Base-by-base conservation (phyloP, 2,329 filamentous ascomycete species). In the Talaromyces sp. region DNA sequence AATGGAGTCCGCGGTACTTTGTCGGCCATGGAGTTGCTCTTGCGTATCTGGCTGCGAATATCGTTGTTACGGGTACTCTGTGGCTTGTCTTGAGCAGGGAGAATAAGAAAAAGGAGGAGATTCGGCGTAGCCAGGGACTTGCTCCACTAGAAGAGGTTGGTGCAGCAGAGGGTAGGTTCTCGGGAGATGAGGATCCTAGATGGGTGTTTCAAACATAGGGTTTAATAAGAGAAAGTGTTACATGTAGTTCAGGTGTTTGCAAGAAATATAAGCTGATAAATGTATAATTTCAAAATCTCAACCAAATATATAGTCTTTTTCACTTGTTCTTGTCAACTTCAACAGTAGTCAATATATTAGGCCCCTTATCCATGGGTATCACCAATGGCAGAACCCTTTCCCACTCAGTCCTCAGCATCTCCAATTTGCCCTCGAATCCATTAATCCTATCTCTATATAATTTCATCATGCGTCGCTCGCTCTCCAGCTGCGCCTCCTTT, bases 21-120 rank as follows among this genome's bases (percentile, higher is more conserved):
- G 76, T 90, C 0, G 88, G 89, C 0, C 88, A 91, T 70, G 82
- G 82, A 0, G 83, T 90, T 66, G 86, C 87, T 0, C 68, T 90
- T 50, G 86, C 78, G 0, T 90, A 90, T 68, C 73, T 90, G 3
- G 67, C 82, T 1, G 81, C 78, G 0, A 89, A 89, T 61, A 74
- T 85, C 0, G 63, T 79, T 0, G 82, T 89, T 0, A 83, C 84
- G 0, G 68, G 70, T 0, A 64, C 80, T 0, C 67, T 89, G 32
- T 88, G 83, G 69, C 73, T 75, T 61, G 72, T 84, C 2, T 69
- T 90, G 63, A 81, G 75, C 54, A 78, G 74, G 59, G 84, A 89
- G 70, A 91, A 91, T 67, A 73, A 67, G 64, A 73, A 68, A 26
- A 82, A 86, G 52, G 80, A 79, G 70, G 71, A 13, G 73, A 71